These are phyloP conservation scores for Penicillium longicatenatum DNA, from an alignment of 495 filamentous ascomycete species.

Conservation along the genomic window DNA sequence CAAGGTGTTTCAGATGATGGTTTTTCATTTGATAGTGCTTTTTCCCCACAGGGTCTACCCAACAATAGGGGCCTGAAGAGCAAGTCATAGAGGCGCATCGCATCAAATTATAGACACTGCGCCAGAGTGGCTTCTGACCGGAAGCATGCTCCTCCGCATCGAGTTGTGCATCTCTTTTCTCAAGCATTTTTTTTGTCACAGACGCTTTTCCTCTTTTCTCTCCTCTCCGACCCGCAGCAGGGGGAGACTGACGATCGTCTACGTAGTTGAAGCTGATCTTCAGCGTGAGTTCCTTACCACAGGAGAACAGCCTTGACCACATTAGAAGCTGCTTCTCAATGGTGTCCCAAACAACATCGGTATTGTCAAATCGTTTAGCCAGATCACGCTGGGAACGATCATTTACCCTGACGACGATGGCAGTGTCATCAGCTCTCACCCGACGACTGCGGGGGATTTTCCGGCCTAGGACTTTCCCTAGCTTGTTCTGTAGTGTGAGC, in stretches of 20 bases:
- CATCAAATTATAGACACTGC: slow-evolving; percentile 33
- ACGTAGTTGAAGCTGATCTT: slow-evolving; percentile 18
- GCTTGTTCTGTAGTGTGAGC: no score
- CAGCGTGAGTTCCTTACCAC: slow-evolving; percentile 11
- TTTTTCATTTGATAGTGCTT: slow-evolving; percentile 30
- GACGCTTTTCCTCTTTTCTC: slow-evolving; percentile 9
- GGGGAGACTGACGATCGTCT: slow-evolving; percentile 2
- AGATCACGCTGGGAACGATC: slow-evolving; percentile 17
- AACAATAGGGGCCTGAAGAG: slow-evolving; percentile 31
- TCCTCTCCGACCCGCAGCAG: background rate
- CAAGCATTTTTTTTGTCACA: background rate
- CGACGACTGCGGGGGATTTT: no score
- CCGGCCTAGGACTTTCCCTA: no score
- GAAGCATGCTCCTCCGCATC: slow-evolving; percentile 17
- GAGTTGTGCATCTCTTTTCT: background rate
- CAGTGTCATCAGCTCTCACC: no score
- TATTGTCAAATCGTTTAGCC: slow-evolving; percentile 21
- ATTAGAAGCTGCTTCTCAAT: slow-evolving; percentile 22
- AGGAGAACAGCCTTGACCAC: slow-evolving; percentile 10
- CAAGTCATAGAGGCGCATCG: slow-evolving; percentile 26
- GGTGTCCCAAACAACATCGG: slow-evolving; percentile 15
- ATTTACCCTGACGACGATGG: slow-evolving; percentile 1
- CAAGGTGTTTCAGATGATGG: slow-evolving; percentile 23
- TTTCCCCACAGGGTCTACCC: slow-evolving; percentile 30
- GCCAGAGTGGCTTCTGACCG: slow-evolving; percentile 25